A percentile compares a stretch with the other conserved stretches of the same genome.
Conservation (phyloP, 495 filamentous ascomycete genomes). For the Cladorrhinum samala region DNA sequence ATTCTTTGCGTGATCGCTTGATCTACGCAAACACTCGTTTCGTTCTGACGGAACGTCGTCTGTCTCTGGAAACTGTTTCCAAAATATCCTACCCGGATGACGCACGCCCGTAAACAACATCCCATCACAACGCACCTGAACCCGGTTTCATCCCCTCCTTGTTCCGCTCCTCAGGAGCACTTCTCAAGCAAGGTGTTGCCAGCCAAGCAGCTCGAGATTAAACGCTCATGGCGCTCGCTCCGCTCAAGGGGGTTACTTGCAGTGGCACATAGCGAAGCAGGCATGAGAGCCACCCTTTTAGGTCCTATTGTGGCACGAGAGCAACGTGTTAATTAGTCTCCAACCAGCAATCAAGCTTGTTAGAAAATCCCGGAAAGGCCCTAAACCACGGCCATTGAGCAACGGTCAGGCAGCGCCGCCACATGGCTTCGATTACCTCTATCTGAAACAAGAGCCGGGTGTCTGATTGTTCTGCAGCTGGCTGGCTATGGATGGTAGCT, state of each 20-base stretch:
- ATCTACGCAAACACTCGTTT: conserved; percentile 6
- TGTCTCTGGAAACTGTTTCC: conserved; percentile 1
- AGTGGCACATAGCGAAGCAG: conserved; percentile 1
- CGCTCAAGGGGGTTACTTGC: background rate
- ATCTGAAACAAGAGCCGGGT: background rate
- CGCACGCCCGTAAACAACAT: too few species aligned
- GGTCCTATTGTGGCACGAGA: conserved; percentile 13
- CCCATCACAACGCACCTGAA: background rate
- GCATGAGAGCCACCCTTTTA: background rate
- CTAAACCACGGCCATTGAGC: background rate
- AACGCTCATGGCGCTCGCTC: background rate
- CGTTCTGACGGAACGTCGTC: background rate
- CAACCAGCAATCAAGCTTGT: conserved; percentile 1
- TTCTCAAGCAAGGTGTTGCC: background rate
- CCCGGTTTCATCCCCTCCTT: background rate
- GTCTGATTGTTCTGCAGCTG: background rate
- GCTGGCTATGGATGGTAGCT: background rate
- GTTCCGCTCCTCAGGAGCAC: background rate
- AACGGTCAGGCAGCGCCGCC: background rate
- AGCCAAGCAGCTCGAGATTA: background rate
- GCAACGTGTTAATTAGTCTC: conserved; percentile 7
- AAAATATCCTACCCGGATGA: too few species aligned
- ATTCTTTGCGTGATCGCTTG: background rate
- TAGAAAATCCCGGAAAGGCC: background rate
- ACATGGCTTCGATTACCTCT: background rate